Percentiles rank a stretch among this genome's conserved stretches.
phyloP scores from a whole-genome alignment of 352 stramenopile genomes.

The Phytophthora gonapodyides region DNA sequence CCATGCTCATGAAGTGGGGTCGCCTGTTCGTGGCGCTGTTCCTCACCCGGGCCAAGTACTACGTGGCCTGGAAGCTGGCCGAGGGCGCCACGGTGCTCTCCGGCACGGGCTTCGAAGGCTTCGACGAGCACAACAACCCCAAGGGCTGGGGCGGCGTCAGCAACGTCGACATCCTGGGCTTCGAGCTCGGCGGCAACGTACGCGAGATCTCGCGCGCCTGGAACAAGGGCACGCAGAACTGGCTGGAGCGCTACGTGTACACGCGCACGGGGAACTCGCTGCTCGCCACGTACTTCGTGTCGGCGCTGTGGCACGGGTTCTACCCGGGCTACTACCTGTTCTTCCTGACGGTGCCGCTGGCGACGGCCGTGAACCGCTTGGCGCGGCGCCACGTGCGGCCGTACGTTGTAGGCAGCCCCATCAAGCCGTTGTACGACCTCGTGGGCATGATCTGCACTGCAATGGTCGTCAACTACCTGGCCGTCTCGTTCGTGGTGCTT shows the following conservation, averaged over 20 bases:
- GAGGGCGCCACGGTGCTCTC: conserved; percentile 80
- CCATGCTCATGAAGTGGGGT: conserved; percentile 68
- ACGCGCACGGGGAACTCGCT: conserved; percentile 93
- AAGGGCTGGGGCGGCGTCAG: conserved; percentile 94
- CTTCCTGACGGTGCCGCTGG: conserved; percentile 79
- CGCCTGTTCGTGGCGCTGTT: conserved; percentile 90
- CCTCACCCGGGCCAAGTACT: conserved; percentile 94
- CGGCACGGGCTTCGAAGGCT: conserved; percentile 94
- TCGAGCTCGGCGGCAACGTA: conserved; percentile 93
- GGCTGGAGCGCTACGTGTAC: conserved; percentile 98
- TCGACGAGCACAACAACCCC: conserved; percentile 79
- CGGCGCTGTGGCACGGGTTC: conserved; percentile 98
- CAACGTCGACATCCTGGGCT: conserved; percentile 96
- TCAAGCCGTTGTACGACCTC: conserved; percentile 69
- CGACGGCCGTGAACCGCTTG: conserved; percentile 72
- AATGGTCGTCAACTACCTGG: conserved; percentile 76
- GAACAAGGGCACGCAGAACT: conserved; percentile 98
- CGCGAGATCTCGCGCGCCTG: conserved; percentile 90
- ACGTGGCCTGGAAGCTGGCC: conserved; percentile 94
- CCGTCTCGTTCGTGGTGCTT: conserved; percentile 71
- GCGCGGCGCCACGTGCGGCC: conserved; percentile 57
- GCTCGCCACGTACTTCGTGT: conserved; percentile 94
- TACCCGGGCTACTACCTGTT: conserved; percentile 98
- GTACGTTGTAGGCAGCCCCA: conserved; percentile 43
- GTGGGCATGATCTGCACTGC: conserved; percentile 57